phyloP scores from a whole-genome alignment of 75 land plant species.

The Pinus taeda region DNA sequence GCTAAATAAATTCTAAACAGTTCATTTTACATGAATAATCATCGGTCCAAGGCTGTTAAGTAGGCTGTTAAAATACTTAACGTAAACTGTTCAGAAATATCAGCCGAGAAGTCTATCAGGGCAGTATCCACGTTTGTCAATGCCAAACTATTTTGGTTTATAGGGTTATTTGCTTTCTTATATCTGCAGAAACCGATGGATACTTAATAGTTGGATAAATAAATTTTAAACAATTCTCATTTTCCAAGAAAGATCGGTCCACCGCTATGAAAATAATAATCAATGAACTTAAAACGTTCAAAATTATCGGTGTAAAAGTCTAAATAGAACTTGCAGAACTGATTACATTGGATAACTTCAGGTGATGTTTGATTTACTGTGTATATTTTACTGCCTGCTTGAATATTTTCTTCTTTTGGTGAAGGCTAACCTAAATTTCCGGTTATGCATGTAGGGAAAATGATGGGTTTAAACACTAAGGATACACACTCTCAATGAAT shows the following conservation, averaged over 20 bases:
- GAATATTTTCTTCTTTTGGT: not conserved
- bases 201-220: too few relatives aligned
- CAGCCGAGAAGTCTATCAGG: not conserved
- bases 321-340: constrained; percentile 9
- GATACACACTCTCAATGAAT: constrained; percentile 1
- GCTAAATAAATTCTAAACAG: too few relatives aligned
- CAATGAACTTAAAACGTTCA: constrained; percentile 14
- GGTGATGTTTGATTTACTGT: not conserved
- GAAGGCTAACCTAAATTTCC: not conserved
- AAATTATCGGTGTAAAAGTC: not conserved
- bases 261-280: constrained; percentile 5
- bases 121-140: too few relatives aligned
- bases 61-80: constrained; percentile 10
- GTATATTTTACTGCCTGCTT: not conserved
- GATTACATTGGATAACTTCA: constrained; percentile 16
- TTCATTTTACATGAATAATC: constrained; percentile 1
- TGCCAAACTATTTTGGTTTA: too few relatives aligned
- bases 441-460: constrained; percentile 8
- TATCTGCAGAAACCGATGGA: too few relatives aligned
- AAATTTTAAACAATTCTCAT: too few relatives aligned
- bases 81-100: constrained; percentile 8
- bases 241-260: constrained; percentile 2
- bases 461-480: not conserved
- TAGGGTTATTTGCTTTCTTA: too few relatives aligned
- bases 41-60: not conserved